Evolutionary conservation across 2,329 filamentous ascomycete species (phyloP).

Genomic region (Aspergillus piperis): DNA sequence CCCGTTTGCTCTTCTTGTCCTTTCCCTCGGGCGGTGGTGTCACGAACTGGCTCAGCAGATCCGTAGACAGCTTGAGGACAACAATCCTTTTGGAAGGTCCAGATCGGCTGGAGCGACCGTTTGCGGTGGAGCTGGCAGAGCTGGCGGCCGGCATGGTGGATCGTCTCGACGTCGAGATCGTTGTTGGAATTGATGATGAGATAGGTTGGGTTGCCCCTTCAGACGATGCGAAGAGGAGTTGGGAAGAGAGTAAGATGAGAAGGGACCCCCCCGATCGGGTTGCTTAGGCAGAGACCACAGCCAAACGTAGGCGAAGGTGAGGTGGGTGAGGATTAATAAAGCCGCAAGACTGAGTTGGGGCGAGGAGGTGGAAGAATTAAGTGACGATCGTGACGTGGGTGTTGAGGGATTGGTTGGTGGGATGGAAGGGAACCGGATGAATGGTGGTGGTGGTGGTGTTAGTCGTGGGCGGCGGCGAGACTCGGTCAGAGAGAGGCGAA

Average conservation of each 20-base stretch:
- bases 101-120: slow-evolving; percentile 40
- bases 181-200: neutral
- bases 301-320: slow-evolving; percentile 11
- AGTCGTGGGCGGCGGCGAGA: slow-evolving; percentile 26
- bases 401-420: slow-evolving; percentile 12
- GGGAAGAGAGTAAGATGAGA: neutral
- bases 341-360: neutral
- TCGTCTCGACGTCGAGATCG: neutral
- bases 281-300: neutral
- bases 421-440: slow-evolving; percentile 13
- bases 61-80: slow-evolving; percentile 43
- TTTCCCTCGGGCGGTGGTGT: slow-evolving; percentile 24
- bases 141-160: slow-evolving; percentile 28
- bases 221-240: neutral
- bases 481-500: slow-evolving; percentile 36
- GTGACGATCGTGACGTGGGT: slow-evolving; percentile 28
- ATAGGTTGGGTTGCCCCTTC: slow-evolving; percentile 1
- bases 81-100: slow-evolving; percentile 36
- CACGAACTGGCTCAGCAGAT: slow-evolving; percentile 39
- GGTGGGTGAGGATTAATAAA: slow-evolving; percentile 1
- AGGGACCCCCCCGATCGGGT: neutral
- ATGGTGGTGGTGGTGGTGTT: slow-evolving; percentile 14
- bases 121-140: slow-evolving; percentile 31
- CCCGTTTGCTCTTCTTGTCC: slow-evolving; percentile 22
- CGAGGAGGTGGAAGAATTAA: slow-evolving; percentile 2